phyloP scores from a whole-genome alignment of 78 protist species.

The Polysphondylium violaceum region DNA sequence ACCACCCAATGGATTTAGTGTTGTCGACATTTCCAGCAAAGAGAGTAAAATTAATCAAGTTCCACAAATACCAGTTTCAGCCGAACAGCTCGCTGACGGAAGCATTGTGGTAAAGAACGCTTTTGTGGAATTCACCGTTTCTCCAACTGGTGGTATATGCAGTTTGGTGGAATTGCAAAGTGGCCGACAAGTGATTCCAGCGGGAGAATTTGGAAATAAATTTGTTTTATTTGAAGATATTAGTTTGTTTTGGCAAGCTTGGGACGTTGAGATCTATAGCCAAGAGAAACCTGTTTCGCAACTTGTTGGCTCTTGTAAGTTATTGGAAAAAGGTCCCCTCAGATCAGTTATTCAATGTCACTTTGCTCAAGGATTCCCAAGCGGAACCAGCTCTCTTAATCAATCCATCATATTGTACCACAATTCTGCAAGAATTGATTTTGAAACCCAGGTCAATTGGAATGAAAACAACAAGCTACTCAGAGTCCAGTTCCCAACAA shows the following conservation, averaged over 20 bases:
- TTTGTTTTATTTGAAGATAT: constrained; percentile 83
- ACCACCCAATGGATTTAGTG: constrained; percentile 33
- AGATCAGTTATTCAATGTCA: constrained; percentile 14
- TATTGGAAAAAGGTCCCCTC: constrained; percentile 45
- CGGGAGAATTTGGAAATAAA: constrained; percentile 42
- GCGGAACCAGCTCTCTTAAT: neutral
- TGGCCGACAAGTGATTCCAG: constrained; percentile 9
- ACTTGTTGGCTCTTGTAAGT: neutral
- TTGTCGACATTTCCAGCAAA: neutral
- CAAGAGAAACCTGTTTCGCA: constrained; percentile 28
- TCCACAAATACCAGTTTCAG: neutral
- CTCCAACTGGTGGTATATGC: neutral
- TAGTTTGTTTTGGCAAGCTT: constrained; percentile 89
- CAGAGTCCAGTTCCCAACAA: constrained; percentile 89
- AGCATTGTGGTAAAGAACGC: neutral
- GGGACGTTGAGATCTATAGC: constrained; percentile 81
- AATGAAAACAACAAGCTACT: constrained; percentile 75
- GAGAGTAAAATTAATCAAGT: neutral
- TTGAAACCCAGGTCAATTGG: constrained; percentile 83
- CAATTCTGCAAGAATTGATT: constrained; percentile 45
- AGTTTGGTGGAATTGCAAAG: neutral
- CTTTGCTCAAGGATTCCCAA: neutral
- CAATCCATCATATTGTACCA: neutral
- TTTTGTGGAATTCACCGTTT: neutral
- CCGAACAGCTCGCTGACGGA: neutral